Base-by-base conservation (phyloP, 2,329 filamentous ascomycete species). In the Nothophoma quercina region DNA sequence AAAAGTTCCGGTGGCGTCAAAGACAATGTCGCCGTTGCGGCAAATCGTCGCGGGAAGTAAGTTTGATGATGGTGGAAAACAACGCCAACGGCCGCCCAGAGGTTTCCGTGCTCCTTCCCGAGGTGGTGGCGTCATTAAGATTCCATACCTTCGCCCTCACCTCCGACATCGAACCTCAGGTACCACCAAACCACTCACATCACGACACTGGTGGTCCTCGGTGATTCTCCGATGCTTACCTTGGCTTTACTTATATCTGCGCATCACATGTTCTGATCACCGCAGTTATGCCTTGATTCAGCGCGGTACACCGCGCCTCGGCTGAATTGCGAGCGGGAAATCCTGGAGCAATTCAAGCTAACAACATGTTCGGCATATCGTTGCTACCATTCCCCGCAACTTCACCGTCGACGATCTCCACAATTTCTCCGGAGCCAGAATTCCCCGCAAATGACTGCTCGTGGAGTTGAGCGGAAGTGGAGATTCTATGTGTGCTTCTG, bases 351-450 rank as follows among this genome's bases (percentile, higher is more conserved):
- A 19, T 19, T 33, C 26, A 36, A 30, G 40, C 39, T 54, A 44
- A 51, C 52, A 35, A 29, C 47, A 38, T 26, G 13, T 48, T 64
- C 64, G 59, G 61, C 43, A 38, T 50, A 58, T 60, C 47, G 40
- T 54, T 59, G 28, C 29, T 33, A 22, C 41, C 33, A 25, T 45
- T 52, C 64, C 61, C 64, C 63, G 58, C 63, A 64, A 61, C 43
- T 39, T 53, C 16, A 33, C 42, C 32, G 22, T 55, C 41, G 28
- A 45, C 23, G 39, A 47, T 53, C 47, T 21, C 43, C 41, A 56
- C 34, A 63, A 63, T 68, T 66, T 51, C 46, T 64, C 64, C 64
- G 63, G 55, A 36, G 42, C 51, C 42, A 47, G 30, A 48, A 45
- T 55, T 52, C 57, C 62, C 60, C 64, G 56, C 46, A 58, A 44